phyloP scores from a whole-genome alignment of 306 rosid species.

The Dalbergia oliveri region DNA sequence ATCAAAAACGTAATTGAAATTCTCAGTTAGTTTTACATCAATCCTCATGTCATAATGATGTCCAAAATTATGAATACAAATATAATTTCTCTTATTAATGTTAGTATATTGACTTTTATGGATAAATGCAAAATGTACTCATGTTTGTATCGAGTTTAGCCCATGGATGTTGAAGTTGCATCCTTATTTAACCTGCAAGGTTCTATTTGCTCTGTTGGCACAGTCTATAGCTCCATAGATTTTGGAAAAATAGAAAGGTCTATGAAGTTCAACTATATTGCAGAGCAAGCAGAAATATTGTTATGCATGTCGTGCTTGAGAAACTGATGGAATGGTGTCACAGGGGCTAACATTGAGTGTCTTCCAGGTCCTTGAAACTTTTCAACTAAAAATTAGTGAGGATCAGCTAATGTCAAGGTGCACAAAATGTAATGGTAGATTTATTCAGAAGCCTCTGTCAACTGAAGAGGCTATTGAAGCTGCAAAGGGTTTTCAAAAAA shows the following conservation, averaged over 20 bases:
- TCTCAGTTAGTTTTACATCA: too few species aligned
- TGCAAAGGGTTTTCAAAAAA: slow-evolving; percentile 88
- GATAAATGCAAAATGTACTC: not conserved
- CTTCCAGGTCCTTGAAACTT: slow-evolving; percentile 84
- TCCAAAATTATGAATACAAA: too few species aligned
- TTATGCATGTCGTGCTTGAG: slow-evolving; percentile 24
- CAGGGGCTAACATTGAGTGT: slow-evolving; percentile 40
- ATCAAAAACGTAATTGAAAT: too few species aligned
- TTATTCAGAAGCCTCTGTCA: slow-evolving; percentile 84
- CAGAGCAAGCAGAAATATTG: slow-evolving; percentile 5
- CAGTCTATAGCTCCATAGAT: slow-evolving; percentile 4
- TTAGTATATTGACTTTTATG: slow-evolving; percentile 7
- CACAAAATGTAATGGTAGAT: slow-evolving; percentile 92
- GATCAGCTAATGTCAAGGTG: slow-evolving; percentile 87
- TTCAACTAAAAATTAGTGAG: slow-evolving; percentile 76
- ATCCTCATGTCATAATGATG: too few species aligned
- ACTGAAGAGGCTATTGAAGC: slow-evolving; percentile 92
- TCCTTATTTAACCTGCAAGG: slow-evolving; percentile 4
- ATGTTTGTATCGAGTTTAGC: slow-evolving; percentile 8
- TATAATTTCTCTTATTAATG: not conserved
- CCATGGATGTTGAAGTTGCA: slow-evolving; percentile 12
- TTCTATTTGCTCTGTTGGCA: slow-evolving; percentile 4
- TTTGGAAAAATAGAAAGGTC: not conserved
- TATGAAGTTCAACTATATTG: not conserved
- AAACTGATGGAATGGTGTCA: slow-evolving; percentile 28